Evolutionary conservation across 1,139 yeast species (phyloP), one percentile per base, ranked within the genome.

Genomic region (Hyphopichia pseudoburtonii): DNA sequence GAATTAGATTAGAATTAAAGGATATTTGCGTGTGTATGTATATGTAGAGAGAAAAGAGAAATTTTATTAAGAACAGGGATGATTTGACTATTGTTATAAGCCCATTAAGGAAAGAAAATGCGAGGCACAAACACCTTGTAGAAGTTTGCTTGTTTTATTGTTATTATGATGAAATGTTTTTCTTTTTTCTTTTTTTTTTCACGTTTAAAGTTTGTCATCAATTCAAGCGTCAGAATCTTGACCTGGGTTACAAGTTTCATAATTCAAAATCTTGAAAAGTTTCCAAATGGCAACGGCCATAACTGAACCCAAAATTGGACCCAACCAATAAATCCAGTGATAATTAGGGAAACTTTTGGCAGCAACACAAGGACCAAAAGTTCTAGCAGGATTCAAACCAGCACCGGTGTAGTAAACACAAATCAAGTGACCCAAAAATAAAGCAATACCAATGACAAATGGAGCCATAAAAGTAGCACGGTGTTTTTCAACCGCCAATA

Each of bases 271-370:
- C 64, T 80, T 82, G 66, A 87, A 69, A 38, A 79, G 47, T 60
- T 81, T 75, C 82, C 86, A 86, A 51, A 86, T 70, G 45, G 73
- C 78, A 48, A 75, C 78, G 26, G 95, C 84, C 51, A 86, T 59
- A 38, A 71, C 46, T 5, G 92, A 66, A 47, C 95, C 96, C 43
- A 85, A 55, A 39, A 81, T 51, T 44, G 95, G 95, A 41, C 95
- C 95, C 40, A 88, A 77, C 94, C 95, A 86, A 73, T 88, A 88
- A 48, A 88, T 86, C 95, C 95, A 88, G 72, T 81, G 89, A 66
- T 88, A 87, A 54, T 58, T 62, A 30, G 95, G 95, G 82, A 88
- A 88, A 26, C 76, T 69, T 41, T 64, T 68, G 40, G 76, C 75
- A 41, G 90, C 95, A 43, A 86, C 72, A 59, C 82, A 76, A 38